A percentile compares a stretch with the other conserved stretches of the same genome.
These are phyloP conservation scores for Fusarium vanettenii DNA, from an alignment of 2,329 filamentous ascomycete species.

Conservation along the genomic window DNA sequence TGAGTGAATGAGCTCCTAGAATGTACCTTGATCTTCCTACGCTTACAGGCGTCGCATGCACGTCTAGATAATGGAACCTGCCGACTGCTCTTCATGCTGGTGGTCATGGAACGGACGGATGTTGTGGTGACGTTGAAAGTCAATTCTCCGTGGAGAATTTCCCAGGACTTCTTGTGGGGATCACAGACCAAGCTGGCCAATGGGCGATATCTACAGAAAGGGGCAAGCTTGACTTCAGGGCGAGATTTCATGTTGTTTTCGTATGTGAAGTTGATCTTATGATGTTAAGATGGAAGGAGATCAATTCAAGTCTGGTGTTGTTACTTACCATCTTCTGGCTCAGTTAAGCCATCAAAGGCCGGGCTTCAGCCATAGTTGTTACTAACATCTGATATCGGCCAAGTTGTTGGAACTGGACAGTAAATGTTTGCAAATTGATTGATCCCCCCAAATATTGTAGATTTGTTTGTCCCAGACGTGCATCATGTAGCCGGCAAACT, in stretches of 20 bases:
- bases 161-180: not conserved
- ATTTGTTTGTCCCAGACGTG: not conserved
- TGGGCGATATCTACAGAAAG: not conserved
- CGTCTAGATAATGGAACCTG: not conserved
- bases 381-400: no score
- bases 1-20: rapidly evolving
- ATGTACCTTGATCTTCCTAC: not conserved
- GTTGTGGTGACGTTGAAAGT: not conserved
- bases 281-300: not conserved
- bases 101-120: not conserved
- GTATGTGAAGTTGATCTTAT: not conserved
- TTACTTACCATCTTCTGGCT: not conserved
- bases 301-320: not conserved
- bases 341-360: no score
- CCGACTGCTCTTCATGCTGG: not conserved
- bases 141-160: not conserved
- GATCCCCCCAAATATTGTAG: not conserved
- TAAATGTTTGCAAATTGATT: not conserved
- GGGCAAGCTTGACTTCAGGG: not conserved
- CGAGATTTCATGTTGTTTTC: not conserved
- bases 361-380: no score
- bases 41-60: not conserved
- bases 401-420: not conserved
- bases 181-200: not conserved
- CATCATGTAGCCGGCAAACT: not conserved